Evolutionary conservation across 768 basidiomycete species (phyloP).

Genomic region (Cubamyces sp.): DNA sequence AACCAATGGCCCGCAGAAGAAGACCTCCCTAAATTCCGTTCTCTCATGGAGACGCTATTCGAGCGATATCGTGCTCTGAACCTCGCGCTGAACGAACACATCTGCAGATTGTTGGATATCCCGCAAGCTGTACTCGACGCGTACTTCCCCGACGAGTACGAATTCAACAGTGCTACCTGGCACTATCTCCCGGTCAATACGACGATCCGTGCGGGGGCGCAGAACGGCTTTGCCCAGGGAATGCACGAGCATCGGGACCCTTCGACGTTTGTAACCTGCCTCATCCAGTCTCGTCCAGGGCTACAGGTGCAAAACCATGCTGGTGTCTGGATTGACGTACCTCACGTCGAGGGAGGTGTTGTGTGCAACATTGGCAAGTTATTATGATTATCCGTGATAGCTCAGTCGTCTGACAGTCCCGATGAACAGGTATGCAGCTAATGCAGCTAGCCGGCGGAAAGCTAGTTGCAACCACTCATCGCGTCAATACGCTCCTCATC

Average conservation of each 20-base stretch:
- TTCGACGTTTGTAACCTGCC: conserved; percentile 37
- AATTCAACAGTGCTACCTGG: conserved; percentile 38
- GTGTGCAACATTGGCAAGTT: conserved; percentile 38
- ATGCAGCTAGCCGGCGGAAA: conserved; percentile 36
- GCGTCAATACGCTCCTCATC: conserved; percentile 39
- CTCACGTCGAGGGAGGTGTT: conserved; percentile 36
- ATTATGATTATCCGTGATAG: background rate
- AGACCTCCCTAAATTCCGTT: conserved; percentile 35
- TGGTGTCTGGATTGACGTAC: conserved; percentile 37
- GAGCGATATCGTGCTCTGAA: conserved; percentile 34
- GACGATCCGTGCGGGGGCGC: conserved; percentile 27
- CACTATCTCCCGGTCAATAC: conserved; percentile 36
- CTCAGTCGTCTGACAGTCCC: background rate
- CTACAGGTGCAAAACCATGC: conserved; percentile 37
- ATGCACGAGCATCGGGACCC: conserved; percentile 41
- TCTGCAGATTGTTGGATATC: conserved; percentile 33
- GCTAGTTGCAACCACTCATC: conserved; percentile 37
- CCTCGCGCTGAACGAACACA: conserved; percentile 36
- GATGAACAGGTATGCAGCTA: conserved; percentile 32
- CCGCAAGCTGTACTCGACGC: conserved; percentile 29
- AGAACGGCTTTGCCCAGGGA: conserved; percentile 36
- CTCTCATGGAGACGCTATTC: conserved; percentile 35
- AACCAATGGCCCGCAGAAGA: conserved; percentile 38
- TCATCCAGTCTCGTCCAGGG: conserved; percentile 36
- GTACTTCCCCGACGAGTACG: conserved; percentile 32